Evolutionary conservation across 1,284 basidiomycete species (phyloP), one percentile per base, ranked within the genome.

Genomic region (Melampsora larici-populina): DNA sequence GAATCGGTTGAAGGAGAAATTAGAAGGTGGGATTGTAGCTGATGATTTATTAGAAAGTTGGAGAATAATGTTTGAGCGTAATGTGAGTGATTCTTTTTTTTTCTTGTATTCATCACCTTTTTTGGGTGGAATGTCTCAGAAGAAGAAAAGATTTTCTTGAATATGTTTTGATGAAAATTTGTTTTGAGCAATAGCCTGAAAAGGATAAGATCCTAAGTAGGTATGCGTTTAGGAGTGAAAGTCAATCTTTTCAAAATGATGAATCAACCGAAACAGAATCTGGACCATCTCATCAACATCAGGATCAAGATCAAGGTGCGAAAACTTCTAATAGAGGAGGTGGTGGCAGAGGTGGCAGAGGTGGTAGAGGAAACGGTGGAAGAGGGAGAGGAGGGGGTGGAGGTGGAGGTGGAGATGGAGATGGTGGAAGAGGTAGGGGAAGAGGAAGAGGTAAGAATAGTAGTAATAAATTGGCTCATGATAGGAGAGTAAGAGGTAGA

Each of bases 251-350:
- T 43, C 40, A 64, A 64, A 40, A 31, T 40, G 21, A 64, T 33
- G 31, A 31, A 64, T 31, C 24, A 40, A 64, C 26, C 62, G 62
- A 31, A 18, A 40, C 31, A 21, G 40, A 31, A 1, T 21, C 40
- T 43, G 40, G 40, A 43, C 40, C 40, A 9, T 43, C 40, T 43
- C 40, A 43, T 43, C 40, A 43, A 40, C 48, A 17, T 15, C 9
- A 36, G 36, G 7, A 26, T 62, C 33, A 48, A 51, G 24, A 80
- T 82, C 40, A 66, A 83, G 83, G 80, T 82, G 82, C 79, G 80
- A 79, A 62, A 81, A 80, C 29, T 82, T 81, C 77, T 83, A 13
- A 43, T 43, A 81, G 67, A 82, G 78, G 33, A 81, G 76, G 70
- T 75, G 78, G 66, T 80, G 78, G 68, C 80, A 58, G 46, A 80